A percentile compares a stretch with the other conserved stretches of the same genome.
These are phyloP conservation scores for Globisporangium rhizosaccharum DNA, from an alignment of 352 stramenopile species.

Conservation along the genomic window DNA sequence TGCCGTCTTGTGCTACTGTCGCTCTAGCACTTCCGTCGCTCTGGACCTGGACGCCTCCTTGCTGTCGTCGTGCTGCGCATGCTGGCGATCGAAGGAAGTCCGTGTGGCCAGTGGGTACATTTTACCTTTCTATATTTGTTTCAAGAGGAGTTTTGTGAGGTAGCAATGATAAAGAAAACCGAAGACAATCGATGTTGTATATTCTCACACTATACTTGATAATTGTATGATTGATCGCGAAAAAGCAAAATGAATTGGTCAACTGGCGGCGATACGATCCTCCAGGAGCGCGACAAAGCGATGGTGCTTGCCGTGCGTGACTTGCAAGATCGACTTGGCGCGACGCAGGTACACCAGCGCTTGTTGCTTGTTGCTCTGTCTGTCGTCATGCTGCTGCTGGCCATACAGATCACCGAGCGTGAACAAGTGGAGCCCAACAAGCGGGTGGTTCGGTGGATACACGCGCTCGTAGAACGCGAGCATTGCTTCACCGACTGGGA, in stretches of 20 bases:
- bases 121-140: too few species aligned
- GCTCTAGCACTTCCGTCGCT: not conserved
- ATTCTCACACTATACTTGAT: not conserved
- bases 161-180: too few species aligned
- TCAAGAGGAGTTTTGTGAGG: too few species aligned
- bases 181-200: not conserved
- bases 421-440: slow-evolving; percentile 58
- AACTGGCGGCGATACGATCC: not conserved
- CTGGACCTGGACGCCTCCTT: too few species aligned
- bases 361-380: slow-evolving; percentile 10
- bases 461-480: slow-evolving; percentile 54
- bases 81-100: too few species aligned
- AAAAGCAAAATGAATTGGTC: not conserved
- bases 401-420: slow-evolving; percentile 46
- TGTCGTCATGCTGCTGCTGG: not conserved
- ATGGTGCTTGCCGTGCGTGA: slow-evolving; percentile 35
- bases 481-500: slow-evolving; percentile 38
- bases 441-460: slow-evolving; percentile 54
- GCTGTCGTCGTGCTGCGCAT: too few species aligned
- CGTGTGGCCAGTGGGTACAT: too few species aligned
- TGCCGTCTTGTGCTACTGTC: not conserved
- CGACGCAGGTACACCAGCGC: slow-evolving; percentile 25
- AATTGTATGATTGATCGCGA: not conserved
- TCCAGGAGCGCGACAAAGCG: not conserved
- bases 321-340: slow-evolving; percentile 37